phyloP scores from a whole-genome alignment of 345 rosid species.

The Sapria himalayana region DNA sequence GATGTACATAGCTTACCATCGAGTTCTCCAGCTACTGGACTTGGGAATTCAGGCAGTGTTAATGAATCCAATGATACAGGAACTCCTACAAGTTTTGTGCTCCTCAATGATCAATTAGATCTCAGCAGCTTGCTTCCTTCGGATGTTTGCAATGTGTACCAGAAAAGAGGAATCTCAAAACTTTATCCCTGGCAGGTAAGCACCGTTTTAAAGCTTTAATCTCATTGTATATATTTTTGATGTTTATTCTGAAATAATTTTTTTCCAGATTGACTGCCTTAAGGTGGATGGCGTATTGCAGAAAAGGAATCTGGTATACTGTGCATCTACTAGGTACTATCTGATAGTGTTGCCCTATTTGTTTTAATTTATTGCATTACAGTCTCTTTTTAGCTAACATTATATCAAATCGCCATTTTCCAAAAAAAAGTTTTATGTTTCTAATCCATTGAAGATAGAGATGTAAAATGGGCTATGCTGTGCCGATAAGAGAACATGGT shows the following conservation, averaged over 20 bases:
- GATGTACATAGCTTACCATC: constrained; percentile 13
- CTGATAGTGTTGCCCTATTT: too few relatives aligned
- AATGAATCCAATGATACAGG: constrained; percentile 24
- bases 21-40: constrained; percentile 15
- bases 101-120: constrained; percentile 23
- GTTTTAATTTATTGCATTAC: neutral
- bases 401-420: too few relatives aligned
- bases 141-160: constrained; percentile 52
- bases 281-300: constrained; percentile 86
- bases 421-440: too few relatives aligned
- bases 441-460: too few relatives aligned
- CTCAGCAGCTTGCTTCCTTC: constrained; percentile 71
- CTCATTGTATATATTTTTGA: constrained; percentile 3
- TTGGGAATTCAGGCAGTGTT: constrained; percentile 16
- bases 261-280: constrained; percentile 80
- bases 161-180: constrained; percentile 62
- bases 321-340: constrained; percentile 93
- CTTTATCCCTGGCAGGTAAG: constrained; percentile 89
- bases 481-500: too few relatives aligned
- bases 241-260: neutral
- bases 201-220: too few relatives aligned
- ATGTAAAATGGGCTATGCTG: too few relatives aligned
- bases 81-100: constrained; percentile 52
- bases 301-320: constrained; percentile 75
- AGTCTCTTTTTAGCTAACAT: too few relatives aligned